phyloP scores from a whole-genome alignment of 768 basidiomycete species.

The Macrolepiota dolichaula region DNA sequence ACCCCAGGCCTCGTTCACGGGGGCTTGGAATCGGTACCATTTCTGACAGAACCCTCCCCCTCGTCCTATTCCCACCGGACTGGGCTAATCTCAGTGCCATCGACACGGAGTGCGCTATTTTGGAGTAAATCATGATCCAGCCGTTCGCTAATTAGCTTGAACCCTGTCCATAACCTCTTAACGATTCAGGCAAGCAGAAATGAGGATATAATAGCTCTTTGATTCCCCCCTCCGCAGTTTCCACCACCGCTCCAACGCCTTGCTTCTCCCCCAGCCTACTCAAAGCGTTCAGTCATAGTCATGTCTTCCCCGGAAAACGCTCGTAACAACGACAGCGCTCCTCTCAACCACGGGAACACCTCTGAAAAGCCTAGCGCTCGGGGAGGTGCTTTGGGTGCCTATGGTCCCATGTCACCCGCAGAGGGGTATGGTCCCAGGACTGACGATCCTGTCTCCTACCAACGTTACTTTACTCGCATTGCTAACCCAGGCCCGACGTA shows the following conservation, averaged over 20 bases:
- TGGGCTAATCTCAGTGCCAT: too few relatives aligned
- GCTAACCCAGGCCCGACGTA: conserved; percentile 15
- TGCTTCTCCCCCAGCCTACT: neutral
- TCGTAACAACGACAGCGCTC: conserved; percentile 1
- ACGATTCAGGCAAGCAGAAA: neutral
- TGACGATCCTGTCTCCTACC: conserved; percentile 15
- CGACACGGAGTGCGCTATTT: conserved; percentile 1
- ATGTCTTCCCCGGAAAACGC: neutral
- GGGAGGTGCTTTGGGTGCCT: conserved; percentile 6
- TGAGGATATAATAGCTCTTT: neutral
- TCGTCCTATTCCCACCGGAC: neutral
- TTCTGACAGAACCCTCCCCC: neutral
- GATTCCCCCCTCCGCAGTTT: neutral
- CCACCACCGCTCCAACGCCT: neutral
- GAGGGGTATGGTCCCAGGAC: conserved; percentile 12
- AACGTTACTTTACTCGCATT: conserved; percentile 14
- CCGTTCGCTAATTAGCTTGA: neutral
- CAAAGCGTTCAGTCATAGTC: conserved; percentile 1
- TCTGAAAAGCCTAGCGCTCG: conserved; percentile 7
- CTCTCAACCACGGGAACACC: neutral
- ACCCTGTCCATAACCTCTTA: neutral
- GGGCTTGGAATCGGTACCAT: neutral
- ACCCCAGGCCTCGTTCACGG: neutral
- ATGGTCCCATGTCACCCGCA: conserved; percentile 13
- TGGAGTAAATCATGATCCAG: neutral